Conservation (phyloP, 2,329 filamentous ascomycete genomes). For the Akanthomyces uredinophilus region DNA sequence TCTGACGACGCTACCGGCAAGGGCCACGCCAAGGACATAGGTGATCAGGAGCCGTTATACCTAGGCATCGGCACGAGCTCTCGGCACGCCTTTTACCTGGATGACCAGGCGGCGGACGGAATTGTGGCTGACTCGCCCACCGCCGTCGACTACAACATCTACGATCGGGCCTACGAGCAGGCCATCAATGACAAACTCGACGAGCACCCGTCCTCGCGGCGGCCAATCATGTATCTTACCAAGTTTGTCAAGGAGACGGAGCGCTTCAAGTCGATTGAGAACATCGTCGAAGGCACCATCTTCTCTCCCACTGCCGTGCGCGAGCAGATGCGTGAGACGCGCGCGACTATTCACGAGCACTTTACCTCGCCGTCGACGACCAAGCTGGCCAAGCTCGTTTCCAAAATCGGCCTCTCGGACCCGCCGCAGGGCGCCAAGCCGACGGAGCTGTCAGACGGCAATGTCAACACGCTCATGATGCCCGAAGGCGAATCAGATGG, state of each 20-base stretch:
- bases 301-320: constrained; percentile 15
- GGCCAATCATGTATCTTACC: constrained; percentile 45
- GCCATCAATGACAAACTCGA: constrained; percentile 72
- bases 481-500: neutral
- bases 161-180: constrained; percentile 75
- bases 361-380: constrained; percentile 16
- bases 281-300: constrained; percentile 30
- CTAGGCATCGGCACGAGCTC: constrained; percentile 71
- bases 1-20: constrained; percentile 8
- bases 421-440: neutral
- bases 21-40: constrained; percentile 51
- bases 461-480: no score
- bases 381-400: constrained; percentile 19
- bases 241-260: constrained; percentile 42
- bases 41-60: constrained; percentile 59
- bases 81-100: constrained; percentile 39
- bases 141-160: constrained; percentile 79
- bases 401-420: constrained; percentile 10
- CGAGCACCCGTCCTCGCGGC: constrained; percentile 34
- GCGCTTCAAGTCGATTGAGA: constrained; percentile 33
- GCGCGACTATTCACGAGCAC: constrained; percentile 4
- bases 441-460: neutral
- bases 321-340: constrained; percentile 11
- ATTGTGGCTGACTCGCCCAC: constrained; percentile 80
- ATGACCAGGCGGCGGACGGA: constrained; percentile 33